Evolutionary conservation across 2,329 filamentous ascomycete species (phyloP).

Genomic region (Ophiostoma ips): DNA sequence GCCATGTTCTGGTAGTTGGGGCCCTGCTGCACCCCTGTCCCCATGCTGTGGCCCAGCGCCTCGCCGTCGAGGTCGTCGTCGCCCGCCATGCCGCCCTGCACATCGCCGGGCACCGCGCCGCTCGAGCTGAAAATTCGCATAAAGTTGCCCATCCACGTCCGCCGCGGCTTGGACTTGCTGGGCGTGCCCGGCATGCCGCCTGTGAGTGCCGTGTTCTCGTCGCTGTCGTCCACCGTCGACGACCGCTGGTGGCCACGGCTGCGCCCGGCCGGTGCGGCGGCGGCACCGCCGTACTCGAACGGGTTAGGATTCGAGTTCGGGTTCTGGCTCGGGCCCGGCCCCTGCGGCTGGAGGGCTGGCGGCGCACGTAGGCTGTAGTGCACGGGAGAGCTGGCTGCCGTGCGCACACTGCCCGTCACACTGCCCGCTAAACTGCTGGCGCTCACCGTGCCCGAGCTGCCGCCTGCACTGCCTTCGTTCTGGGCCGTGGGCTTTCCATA

Average conservation of each 20-base stretch:
- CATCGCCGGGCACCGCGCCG: neutral
- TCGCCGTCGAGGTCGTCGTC: neutral
- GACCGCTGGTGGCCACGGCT: neutral
- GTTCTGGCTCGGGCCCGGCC: neutral
- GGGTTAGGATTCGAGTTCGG: too few species aligned
- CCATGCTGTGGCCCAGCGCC: neutral
- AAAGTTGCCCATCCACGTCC: constrained; percentile 57
- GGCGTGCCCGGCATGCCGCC: constrained; percentile 39
- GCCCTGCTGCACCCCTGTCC: constrained; percentile 15
- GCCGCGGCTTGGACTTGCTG: constrained; percentile 40
- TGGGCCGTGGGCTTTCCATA: constrained; percentile 20
- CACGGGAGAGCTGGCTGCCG: neutral
- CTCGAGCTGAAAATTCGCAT: constrained; percentile 41
- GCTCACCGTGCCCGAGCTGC: neutral
- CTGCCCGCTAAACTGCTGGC: neutral
- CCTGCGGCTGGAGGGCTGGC: neutral
- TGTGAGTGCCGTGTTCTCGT: constrained; percentile 21
- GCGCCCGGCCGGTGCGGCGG: neutral
- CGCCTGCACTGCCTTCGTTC: constrained; percentile 2
- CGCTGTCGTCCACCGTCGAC: neutral
- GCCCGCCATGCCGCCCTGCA: neutral
- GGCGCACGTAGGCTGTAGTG: constrained; percentile 1
- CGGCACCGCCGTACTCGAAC: constrained; percentile 2
- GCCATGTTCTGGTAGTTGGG: constrained; percentile 23
- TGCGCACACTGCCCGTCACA: neutral